Evolutionary conservation across 2,329 filamentous ascomycete genomes (phyloP).

Genomic region (Trichoderma aggressivum): DNA sequence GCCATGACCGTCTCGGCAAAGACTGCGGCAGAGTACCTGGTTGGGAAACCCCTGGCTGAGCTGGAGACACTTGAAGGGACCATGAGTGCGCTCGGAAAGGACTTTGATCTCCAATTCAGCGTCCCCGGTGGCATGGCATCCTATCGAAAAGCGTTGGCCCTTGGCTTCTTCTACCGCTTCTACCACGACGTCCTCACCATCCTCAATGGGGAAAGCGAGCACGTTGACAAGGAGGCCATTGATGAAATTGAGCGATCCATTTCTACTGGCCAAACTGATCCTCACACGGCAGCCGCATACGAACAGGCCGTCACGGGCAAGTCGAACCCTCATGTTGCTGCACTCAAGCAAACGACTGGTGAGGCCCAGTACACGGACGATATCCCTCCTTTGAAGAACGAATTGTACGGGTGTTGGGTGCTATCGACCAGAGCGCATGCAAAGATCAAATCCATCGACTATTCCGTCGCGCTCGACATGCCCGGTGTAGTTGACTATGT

Average conservation of each 20-base stretch:
- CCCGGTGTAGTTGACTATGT: slow-evolving; percentile 83
- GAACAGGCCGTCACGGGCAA: slow-evolving; percentile 80
- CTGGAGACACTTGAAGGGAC: slow-evolving; percentile 80
- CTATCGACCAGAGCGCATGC: slow-evolving; percentile 86
- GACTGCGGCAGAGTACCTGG: slow-evolving; percentile 68
- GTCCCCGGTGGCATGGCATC: slow-evolving; percentile 98
- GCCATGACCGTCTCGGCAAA: slow-evolving; percentile 85
- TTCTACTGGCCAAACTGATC: slow-evolving; percentile 76
- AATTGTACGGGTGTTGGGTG: slow-evolving; percentile 83
- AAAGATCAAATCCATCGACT: slow-evolving; percentile 75
- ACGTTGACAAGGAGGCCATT: slow-evolving; percentile 69
- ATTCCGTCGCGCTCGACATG: slow-evolving; percentile 71
- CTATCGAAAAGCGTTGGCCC: slow-evolving; percentile 83
- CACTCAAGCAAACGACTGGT: slow-evolving; percentile 88
- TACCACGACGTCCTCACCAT: slow-evolving; percentile 80
- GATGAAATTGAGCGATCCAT: slow-evolving; percentile 82
- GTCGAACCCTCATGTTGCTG: slow-evolving; percentile 81
- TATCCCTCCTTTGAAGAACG: slow-evolving; percentile 80
- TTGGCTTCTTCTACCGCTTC: slow-evolving; percentile 96
- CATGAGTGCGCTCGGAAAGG: slow-evolving; percentile 83
- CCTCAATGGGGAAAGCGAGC: slow-evolving; percentile 46
- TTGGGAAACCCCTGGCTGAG: slow-evolving; percentile 76
- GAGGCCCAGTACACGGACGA: slow-evolving; percentile 97
- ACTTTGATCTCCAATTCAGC: slow-evolving; percentile 85
- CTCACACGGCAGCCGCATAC: slow-evolving; percentile 71